Percentiles rank a stretch among this genome's conserved stretches.
These are phyloP conservation scores for Dissophora globulifera DNA, from an alignment of 192 early-diverging fungal species.

Conservation along the genomic window DNA sequence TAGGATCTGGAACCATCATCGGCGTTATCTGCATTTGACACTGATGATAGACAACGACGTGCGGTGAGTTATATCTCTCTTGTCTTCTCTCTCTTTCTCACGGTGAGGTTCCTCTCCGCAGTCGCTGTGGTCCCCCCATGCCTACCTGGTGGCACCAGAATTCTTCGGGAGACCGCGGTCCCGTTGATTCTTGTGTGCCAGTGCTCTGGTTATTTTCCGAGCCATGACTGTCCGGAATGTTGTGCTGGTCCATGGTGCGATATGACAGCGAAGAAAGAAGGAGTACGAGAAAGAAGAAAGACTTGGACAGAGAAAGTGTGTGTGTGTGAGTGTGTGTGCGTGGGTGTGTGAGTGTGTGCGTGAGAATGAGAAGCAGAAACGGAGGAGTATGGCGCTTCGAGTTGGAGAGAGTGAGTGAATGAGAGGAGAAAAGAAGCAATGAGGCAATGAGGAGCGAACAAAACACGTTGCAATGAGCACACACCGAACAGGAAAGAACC, in stretches of 20 bases:
- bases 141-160: conserved; percentile 43
- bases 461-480: no score
- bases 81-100: no score
- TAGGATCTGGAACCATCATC: conserved; percentile 81
- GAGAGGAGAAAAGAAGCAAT: neutral
- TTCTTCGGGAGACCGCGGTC: neutral
- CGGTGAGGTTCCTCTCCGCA: neutral
- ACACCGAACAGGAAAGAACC: neutral
- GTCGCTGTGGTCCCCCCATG: neutral
- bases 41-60: no score
- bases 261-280: no score
- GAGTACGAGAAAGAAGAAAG: no score
- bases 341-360: no score
- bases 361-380: no score
- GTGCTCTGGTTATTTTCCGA: conserved; percentile 1
- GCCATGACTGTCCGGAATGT: neutral
- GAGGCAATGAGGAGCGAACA: neutral
- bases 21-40: conserved; percentile 48
- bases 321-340: no score
- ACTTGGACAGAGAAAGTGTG: no score
- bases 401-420: neutral
- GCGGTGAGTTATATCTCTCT: no score
- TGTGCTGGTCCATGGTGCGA: neutral
- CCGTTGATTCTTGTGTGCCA: no score
- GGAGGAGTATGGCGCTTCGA: no score